Evolutionary conservation across 306 rosid genomes (phyloP).

Genomic region (Prunus kanzakura): DNA sequence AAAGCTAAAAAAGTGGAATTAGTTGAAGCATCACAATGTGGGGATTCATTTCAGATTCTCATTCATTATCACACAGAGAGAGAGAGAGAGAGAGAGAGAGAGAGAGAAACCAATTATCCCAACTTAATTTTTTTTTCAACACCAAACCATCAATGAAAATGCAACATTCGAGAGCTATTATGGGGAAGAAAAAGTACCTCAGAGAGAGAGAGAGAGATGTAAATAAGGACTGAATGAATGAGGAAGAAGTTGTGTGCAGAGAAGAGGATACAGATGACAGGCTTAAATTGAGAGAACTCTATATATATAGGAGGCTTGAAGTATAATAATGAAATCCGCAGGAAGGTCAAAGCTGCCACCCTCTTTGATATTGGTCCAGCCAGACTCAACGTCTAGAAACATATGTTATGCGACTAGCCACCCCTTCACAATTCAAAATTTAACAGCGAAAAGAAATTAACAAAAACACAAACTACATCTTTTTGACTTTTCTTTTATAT

Average conservation of each 20-base stretch:
- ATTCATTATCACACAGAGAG: too few relatives aligned
- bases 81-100: too few relatives aligned
- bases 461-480: neutral
- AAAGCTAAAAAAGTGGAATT: too few relatives aligned
- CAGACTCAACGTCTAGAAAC: conserved; percentile 1
- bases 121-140: too few relatives aligned
- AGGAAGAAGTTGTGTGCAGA: neutral
- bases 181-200: neutral
- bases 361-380: neutral
- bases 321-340: neutral
- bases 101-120: too few relatives aligned
- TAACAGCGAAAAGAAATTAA: neutral
- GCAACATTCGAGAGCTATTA: neutral
- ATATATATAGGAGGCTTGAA: neutral
- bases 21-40: too few relatives aligned
- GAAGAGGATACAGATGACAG: neutral
- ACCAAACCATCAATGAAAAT: too few relatives aligned
- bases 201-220: neutral
- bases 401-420: neutral
- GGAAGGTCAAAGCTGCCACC: neutral
- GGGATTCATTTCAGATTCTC: too few relatives aligned
- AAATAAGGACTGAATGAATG: neutral
- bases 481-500: neutral
- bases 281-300: neutral
- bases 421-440: neutral